Percentiles rank a stretch among this genome's conserved stretches.
Conservation (phyloP, 805 yeast genomes). For the Candida hungchunana region DNA sequence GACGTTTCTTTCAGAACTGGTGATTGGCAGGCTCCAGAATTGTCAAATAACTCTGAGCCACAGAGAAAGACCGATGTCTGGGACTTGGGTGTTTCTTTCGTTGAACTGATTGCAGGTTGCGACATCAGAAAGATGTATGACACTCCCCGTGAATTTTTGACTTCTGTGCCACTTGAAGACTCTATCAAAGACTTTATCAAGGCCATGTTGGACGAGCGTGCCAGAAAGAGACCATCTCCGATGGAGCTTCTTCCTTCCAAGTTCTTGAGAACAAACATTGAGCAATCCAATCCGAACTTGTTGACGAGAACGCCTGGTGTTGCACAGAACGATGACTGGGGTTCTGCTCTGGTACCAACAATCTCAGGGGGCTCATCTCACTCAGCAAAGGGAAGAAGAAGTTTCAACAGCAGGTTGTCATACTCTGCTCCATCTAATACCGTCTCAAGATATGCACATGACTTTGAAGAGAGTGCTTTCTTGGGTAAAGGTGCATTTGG, state of each 20-base stretch:
- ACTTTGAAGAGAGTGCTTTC: slow-evolving; percentile 90
- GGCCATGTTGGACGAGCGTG: slow-evolving; percentile 58
- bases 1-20: slow-evolving; percentile 21
- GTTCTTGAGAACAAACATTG: slow-evolving; percentile 73
- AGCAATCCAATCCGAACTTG: slow-evolving; percentile 29
- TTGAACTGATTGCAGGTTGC: slow-evolving; percentile 59
- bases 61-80: slow-evolving; percentile 88
- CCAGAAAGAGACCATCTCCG: slow-evolving; percentile 75
- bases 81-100: slow-evolving; percentile 81
- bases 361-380: slow-evolving; percentile 26
- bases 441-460: slow-evolving; percentile 76
- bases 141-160: slow-evolving; percentile 63
- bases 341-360: slow-evolving; percentile 20
- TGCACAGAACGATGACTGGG: slow-evolving; percentile 15
- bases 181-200: slow-evolving; percentile 62
- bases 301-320: slow-evolving; percentile 14
- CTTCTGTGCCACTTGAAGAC: slow-evolving; percentile 42
- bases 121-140: slow-evolving; percentile 50
- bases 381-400: slow-evolving; percentile 30
- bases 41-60: slow-evolving; percentile 41
- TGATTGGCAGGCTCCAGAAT: slow-evolving; percentile 82
- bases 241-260: slow-evolving; percentile 80
- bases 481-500: slow-evolving; percentile 97
- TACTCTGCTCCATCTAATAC: slow-evolving; percentile 22
- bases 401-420: slow-evolving; percentile 37